A percentile compares a stretch with the other conserved stretches of the same genome.
phyloP scores from a whole-genome alignment of 2,329 filamentous ascomycete species.

The Neonectria neomacrospora region DNA sequence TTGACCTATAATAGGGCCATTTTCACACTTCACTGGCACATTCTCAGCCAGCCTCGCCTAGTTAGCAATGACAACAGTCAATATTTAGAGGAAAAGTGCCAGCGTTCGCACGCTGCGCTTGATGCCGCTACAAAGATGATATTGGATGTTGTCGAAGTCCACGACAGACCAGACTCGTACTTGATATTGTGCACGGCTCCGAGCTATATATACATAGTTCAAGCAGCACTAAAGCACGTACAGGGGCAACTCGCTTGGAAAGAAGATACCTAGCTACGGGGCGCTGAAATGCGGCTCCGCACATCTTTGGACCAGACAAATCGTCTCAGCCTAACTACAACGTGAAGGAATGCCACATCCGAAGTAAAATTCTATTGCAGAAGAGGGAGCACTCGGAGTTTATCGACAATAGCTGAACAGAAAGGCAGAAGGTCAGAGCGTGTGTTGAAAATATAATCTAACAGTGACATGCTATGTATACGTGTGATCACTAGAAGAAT shows the following conservation, averaged over 20 bases:
- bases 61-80: background rate
- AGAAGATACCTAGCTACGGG: background rate
- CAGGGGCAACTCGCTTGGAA: background rate
- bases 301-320: background rate
- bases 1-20: background rate
- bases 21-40: constrained; percentile 12
- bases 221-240: background rate
- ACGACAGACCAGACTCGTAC: background rate
- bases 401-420: too few relatives aligned
- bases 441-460: too few relatives aligned
- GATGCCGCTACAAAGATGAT: constrained; percentile 11
- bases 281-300: background rate
- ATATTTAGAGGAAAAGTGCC: background rate
- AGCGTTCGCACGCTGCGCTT: constrained; percentile 1
- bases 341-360: too few relatives aligned
- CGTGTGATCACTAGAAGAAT: constrained; percentile 7
- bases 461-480: too few relatives aligned
- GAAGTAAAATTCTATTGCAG: too few relatives aligned
- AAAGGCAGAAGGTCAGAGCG: too few relatives aligned
- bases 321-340: background rate
- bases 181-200: background rate
- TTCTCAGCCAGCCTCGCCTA: background rate
- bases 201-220: background rate
- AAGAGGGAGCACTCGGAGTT: too few relatives aligned
- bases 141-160: background rate